Percentiles rank a stretch among this genome's conserved stretches.
phyloP scores from a whole-genome alignment of 352 stramenopile genomes.

The Globisporangium cylindrosporum region DNA sequence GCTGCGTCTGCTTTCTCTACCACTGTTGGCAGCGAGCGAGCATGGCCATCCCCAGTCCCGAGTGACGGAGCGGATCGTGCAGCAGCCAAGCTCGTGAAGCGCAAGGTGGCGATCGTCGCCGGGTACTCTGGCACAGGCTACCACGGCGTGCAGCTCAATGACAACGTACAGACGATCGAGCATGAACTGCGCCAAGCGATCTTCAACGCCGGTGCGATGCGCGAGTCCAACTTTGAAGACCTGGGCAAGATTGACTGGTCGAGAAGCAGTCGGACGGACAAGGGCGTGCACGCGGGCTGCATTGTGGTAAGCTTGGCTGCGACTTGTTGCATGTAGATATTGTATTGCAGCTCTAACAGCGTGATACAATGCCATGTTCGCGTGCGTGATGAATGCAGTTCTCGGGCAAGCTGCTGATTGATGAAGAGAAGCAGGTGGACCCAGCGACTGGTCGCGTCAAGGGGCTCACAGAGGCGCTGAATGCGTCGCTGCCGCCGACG shows the following conservation, averaged over 20 bases:
- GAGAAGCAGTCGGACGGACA: slow-evolving; percentile 89
- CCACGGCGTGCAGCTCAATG: slow-evolving; percentile 76
- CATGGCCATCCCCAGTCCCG: background rate
- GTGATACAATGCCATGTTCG: background rate
- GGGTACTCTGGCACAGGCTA: slow-evolving; percentile 84
- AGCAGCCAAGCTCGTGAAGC: slow-evolving; percentile 50
- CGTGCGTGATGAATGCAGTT: slow-evolving; percentile 39
- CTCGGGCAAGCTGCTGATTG: slow-evolving; percentile 84
- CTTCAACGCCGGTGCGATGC: slow-evolving; percentile 77
- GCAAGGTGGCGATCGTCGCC: slow-evolving; percentile 84
- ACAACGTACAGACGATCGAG: slow-evolving; percentile 84
- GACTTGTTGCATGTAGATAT: background rate
- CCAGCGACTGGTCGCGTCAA: slow-evolving; percentile 46
- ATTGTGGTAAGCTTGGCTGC: slow-evolving; percentile 59
- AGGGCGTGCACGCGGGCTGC: slow-evolving; percentile 88
- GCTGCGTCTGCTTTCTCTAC: background rate
- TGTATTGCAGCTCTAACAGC: background rate
- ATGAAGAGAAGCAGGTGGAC: slow-evolving; percentile 69
- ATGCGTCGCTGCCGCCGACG: slow-evolving; percentile 67
- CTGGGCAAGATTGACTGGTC: slow-evolving; percentile 89
- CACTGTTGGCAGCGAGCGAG: background rate
- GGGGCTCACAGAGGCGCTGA: slow-evolving; percentile 66
- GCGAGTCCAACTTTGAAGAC: slow-evolving; percentile 86
- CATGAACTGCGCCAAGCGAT: slow-evolving; percentile 76
- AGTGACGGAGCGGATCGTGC: background rate